Conservation (phyloP, 2,329 filamentous ascomycete species). For the Sporothrix phasma region DNA sequence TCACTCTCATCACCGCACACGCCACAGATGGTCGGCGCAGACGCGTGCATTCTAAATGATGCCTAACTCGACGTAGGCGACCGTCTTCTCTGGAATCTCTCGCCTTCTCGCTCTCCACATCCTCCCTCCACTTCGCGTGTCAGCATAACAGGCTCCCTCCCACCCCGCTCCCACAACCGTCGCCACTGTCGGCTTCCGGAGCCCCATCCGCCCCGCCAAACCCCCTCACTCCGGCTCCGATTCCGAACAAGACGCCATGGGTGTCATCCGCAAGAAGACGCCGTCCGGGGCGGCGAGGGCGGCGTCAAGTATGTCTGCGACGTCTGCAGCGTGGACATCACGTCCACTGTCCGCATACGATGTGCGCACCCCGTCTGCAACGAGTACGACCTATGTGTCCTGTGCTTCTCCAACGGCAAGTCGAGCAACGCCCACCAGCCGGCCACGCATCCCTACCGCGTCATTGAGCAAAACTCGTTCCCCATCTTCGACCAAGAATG, state of each 20-base stretch:
- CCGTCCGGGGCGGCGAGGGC: conserved; percentile 72
- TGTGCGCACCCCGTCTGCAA: conserved; percentile 76
- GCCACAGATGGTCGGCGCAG: conserved; percentile 16
- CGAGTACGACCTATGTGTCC: conserved; percentile 94
- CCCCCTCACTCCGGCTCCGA: conserved; percentile 15
- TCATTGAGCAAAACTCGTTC: conserved; percentile 97
- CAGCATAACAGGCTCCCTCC: too few relatives aligned
- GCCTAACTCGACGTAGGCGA: conserved; percentile 5
- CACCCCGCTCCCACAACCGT: not conserved
- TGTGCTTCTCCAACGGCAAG: conserved; percentile 80
- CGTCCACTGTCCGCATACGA: conserved; percentile 93
- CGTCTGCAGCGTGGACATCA: conserved; percentile 92
- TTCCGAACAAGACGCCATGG: conserved; percentile 47
- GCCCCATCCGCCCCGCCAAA: conserved; percentile 16
- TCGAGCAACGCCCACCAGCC: conserved; percentile 78
- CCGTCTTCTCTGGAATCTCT: not conserved
- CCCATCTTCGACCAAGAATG: conserved; percentile 92
- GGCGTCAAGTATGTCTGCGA: conserved; percentile 96
- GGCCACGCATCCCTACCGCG: conserved; percentile 74
- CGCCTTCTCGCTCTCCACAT: not conserved
- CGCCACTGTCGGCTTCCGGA: conserved; percentile 18
- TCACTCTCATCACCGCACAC: conserved; percentile 20
- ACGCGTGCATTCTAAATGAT: conserved; percentile 3
- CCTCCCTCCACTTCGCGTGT: too few relatives aligned
- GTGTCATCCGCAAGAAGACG: conserved; percentile 93